Base-by-base conservation (phyloP, 768 basidiomycete genomes). In the Coprinopsis strossmayeri region DNA sequence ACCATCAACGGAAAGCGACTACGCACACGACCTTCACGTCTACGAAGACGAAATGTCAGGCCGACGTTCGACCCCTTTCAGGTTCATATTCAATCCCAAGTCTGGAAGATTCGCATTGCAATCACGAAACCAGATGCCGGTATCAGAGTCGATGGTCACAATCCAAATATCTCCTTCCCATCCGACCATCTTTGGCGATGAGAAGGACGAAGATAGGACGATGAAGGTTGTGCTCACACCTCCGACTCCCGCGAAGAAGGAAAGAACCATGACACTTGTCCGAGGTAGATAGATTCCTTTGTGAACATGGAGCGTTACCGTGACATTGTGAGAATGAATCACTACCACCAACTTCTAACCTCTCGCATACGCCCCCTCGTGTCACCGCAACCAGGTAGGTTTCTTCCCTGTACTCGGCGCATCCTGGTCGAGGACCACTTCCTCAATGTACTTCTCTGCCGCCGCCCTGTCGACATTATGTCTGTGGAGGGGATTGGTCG, bases 191-290 rank as follows among this genome's bases (percentile, higher is more conserved):
- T 65, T 64, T 49, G 61, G 63, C 47, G 45, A 55, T 37, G 52
- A 48, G 37, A 53, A 58, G 34, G 50, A 55, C 26, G 46, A 45
- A 24, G 57, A 58, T 34, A 48, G 47, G 21, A 51, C 53, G 1
- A 56, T 67, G 28, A 60, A 57, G 38, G 57, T 65, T n/a, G 52
- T 61, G 49, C 45, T 67, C 25, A 67, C 65, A 38, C 65, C 65
- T 11, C 65, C 65, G 20, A 65, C 64, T 13, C 65, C 65, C 1
- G 56, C 57, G 37, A 61, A 58, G 49, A 47, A 49, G 43, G 53
- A 54, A 28, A 21, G 17, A 34, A 21, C 18, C 12, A 49, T 23
- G 15, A 15, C 48, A 21, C 17, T 49, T 10, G 32, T 39, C 28
- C 27, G 39, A 38, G 24, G 25, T 15, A 15, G 30, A 7, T 7